phyloP scores from a whole-genome alignment of 345 rosid species.

The Mercurialis annua region DNA sequence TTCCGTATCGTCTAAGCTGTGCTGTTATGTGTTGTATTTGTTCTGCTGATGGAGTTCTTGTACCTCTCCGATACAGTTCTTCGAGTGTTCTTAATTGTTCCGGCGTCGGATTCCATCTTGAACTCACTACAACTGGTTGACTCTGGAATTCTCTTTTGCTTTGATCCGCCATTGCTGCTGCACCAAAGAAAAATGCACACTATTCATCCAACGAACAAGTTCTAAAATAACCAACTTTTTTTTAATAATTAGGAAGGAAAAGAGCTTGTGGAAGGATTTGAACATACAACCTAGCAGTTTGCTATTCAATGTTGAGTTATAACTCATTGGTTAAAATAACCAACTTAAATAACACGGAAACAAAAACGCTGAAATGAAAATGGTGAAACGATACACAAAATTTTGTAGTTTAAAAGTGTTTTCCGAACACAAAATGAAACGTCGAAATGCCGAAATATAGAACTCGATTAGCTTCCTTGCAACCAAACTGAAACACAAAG shows the following conservation, averaged over 20 bases:
- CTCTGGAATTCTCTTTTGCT: conserved; percentile 60
- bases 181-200: background rate
- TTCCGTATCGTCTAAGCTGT: conserved; percentile 80
- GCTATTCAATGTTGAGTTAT: too few relatives aligned
- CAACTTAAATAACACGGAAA: too few relatives aligned
- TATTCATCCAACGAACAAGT: too few relatives aligned
- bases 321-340: too few relatives aligned
- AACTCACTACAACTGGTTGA: conserved; percentile 65
- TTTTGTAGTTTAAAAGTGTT: background rate
- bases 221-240: too few relatives aligned
- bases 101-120: conserved; percentile 96
- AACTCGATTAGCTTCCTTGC: too few relatives aligned
- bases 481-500: too few relatives aligned
- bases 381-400: too few relatives aligned
- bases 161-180: conserved; percentile 48
- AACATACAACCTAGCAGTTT: too few relatives aligned
- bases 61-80: conserved; percentile 76
- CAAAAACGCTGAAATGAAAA: too few relatives aligned
- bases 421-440: background rate
- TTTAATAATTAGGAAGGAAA: too few relatives aligned
- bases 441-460: background rate
- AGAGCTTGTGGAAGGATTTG: too few relatives aligned
- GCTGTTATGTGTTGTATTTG: conserved; percentile 86
- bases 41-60: conserved; percentile 87
- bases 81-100: conserved; percentile 85